Evolutionary conservation across 768 basidiomycete genomes (phyloP).

Genomic region (Collybiopsis confluens): DNA sequence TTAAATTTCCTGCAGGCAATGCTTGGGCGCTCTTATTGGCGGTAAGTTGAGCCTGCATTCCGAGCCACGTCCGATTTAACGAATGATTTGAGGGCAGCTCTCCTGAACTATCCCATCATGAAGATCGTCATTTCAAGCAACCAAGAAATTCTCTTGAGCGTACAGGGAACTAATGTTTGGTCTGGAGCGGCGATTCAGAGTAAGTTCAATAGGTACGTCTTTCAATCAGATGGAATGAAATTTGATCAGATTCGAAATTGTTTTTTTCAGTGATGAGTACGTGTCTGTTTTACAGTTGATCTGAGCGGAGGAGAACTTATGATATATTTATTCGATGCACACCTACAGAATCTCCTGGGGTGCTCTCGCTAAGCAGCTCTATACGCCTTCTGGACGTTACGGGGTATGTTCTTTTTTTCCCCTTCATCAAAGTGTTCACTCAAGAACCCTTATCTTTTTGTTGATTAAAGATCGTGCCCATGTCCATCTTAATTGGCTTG

Average conservation of each 20-base stretch:
- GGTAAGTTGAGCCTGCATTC: no score
- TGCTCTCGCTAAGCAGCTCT: slow-evolving; percentile 30
- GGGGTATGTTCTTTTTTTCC: slow-evolving; percentile 4
- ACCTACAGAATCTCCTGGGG: slow-evolving; percentile 32
- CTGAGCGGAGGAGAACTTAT: no score
- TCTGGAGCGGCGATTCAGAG: slow-evolving; percentile 15
- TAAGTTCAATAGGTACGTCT: slow-evolving; percentile 12
- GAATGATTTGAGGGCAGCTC: neutral
- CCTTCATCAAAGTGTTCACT: neutral
- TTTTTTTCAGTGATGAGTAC: slow-evolving; percentile 8
- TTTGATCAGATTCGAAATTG: neutral
- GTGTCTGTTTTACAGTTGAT: neutral
- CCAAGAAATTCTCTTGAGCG: slow-evolving; percentile 44
- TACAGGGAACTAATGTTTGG: slow-evolving; percentile 54
- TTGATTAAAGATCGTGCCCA: slow-evolving; percentile 28
- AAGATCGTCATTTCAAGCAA: slow-evolving; percentile 52
- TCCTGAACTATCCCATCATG: slow-evolving; percentile 42
- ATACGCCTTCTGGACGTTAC: slow-evolving; percentile 24
- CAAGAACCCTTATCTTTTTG: neutral
- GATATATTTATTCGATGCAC: no score
- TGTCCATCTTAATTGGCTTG: slow-evolving; percentile 27
- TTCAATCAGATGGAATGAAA: neutral
- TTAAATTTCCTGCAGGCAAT: slow-evolving; percentile 8
- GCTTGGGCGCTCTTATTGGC: slow-evolving; percentile 35
- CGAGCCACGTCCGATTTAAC: no score